Percentiles rank a stretch among this genome's conserved stretches.
phyloP scores from a whole-genome alignment of 1,284 basidiomycete species.

The Xerocomus nothofagi region DNA sequence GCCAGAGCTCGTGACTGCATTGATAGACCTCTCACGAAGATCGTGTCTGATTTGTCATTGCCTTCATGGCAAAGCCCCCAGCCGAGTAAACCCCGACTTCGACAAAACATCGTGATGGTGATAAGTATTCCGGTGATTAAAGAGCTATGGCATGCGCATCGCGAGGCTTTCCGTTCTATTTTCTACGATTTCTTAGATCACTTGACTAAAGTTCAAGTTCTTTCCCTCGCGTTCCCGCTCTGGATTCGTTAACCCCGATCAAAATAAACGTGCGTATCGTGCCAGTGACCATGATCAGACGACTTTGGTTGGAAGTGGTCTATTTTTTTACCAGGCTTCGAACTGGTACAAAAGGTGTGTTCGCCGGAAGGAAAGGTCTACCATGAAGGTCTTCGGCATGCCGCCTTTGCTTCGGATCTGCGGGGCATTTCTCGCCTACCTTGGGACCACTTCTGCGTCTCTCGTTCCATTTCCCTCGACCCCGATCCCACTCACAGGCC shows the following conservation, averaged over 20 bases:
- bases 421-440: slow-evolving; percentile 13
- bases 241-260: neutral
- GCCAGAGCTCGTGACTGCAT: too few species aligned
- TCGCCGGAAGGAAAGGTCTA: slow-evolving; percentile 6
- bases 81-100: too few species aligned
- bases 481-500: slow-evolving; percentile 24
- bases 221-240: neutral
- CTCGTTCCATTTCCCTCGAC: slow-evolving; percentile 34
- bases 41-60: too few species aligned
- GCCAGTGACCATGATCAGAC: slow-evolving; percentile 16
- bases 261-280: slow-evolving; percentile 1
- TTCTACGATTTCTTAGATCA: neutral
- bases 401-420: slow-evolving; percentile 25
- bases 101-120: too few species aligned
- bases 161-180: too few species aligned
- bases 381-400: slow-evolving; percentile 18
- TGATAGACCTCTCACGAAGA: too few species aligned
- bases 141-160: too few species aligned
- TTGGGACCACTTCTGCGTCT: slow-evolving; percentile 10
- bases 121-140: too few species aligned
- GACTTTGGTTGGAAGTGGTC: neutral
- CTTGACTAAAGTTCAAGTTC: neutral
- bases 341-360: slow-evolving; percentile 16
- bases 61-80: too few species aligned
- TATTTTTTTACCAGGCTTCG: slow-evolving; percentile 11